Evolutionary conservation across 2,329 filamentous ascomycete genomes (phyloP).

Genomic region (Trichophyton rubrum): DNA sequence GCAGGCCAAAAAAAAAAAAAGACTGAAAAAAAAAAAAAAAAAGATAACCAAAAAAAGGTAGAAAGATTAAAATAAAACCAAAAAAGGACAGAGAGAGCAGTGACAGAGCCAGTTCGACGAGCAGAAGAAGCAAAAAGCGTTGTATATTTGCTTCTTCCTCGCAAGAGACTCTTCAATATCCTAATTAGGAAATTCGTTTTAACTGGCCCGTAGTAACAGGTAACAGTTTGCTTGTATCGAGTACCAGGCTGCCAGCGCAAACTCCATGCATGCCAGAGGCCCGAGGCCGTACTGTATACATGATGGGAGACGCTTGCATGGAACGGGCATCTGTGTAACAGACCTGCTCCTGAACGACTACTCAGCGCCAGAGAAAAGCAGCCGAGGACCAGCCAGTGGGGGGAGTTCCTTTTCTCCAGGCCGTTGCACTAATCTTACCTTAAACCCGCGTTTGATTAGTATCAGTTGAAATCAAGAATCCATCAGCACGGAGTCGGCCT

Average conservation of each 20-base stretch:
- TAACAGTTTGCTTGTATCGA: background rate
- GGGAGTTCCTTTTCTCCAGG: background rate
- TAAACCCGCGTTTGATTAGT: slow-evolving; percentile 2
- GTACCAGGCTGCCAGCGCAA: background rate
- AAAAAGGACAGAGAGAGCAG: background rate
- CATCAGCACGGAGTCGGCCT: background rate
- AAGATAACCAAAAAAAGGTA: background rate
- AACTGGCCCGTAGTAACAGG: background rate
- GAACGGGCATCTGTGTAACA: background rate
- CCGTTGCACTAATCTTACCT: slow-evolving; percentile 4
- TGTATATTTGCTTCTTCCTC: slow-evolving; percentile 2
- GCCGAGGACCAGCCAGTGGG: background rate
- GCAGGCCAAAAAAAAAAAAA: background rate
- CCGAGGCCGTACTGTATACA: slow-evolving; percentile 2
- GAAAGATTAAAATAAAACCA: background rate
- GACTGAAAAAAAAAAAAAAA: background rate
- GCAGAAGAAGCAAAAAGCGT: background rate
- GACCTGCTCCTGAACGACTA: background rate
- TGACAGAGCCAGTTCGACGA: background rate
- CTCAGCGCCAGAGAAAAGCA: background rate
- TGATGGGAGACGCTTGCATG: background rate
- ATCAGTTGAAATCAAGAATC: background rate
- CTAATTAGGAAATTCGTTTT: slow-evolving; percentile 4
- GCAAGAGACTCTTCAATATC: background rate
- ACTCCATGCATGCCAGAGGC: background rate